Percentiles rank a stretch among this genome's conserved stretches.
These are phyloP conservation scores for Penicillium sp. DNA, from an alignment of 2,329 filamentous ascomycete species.

Conservation along the genomic window DNA sequence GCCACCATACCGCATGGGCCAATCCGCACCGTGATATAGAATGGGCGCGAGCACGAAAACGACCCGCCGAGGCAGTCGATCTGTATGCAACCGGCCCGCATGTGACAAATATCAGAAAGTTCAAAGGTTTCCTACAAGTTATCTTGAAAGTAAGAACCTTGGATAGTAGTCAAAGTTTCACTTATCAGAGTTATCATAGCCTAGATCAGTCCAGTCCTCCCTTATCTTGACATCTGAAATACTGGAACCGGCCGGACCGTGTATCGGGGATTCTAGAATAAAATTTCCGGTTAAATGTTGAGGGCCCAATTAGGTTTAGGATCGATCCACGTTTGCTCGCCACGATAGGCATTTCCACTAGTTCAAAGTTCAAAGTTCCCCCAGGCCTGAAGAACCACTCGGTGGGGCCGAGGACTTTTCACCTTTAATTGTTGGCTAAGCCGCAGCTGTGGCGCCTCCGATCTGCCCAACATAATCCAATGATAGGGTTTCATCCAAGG, in stretches of 20 bases:
- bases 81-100: slow-evolving; percentile 8
- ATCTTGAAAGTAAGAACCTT: not conserved
- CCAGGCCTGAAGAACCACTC: slow-evolving; percentile 13
- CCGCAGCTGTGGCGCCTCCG: not conserved
- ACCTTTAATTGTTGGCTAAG: slow-evolving; percentile 3
- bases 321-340: not conserved
- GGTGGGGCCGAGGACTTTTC: slow-evolving; percentile 13
- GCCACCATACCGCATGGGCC: slow-evolving; percentile 10
- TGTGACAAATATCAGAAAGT: slow-evolving; percentile 10
- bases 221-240: not conserved
- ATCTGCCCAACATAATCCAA: not conserved
- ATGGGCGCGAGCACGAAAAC: slow-evolving; percentile 17
- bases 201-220: not conserved
- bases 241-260: not conserved
- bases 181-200: not conserved
- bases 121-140: not conserved
- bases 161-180: not conserved
- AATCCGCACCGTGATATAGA: slow-evolving; percentile 2
- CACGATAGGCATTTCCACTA: not conserved
- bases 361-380: not conserved
- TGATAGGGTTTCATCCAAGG: not conserved
- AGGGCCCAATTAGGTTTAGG: slow-evolving; percentile 14
- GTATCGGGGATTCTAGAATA: not conserved
- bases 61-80: slow-evolving; percentile 24
- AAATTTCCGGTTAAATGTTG: slow-evolving; percentile 11